Evolutionary conservation across 345 rosid species (phyloP).

Genomic region (Aquilaria malaccensis): DNA sequence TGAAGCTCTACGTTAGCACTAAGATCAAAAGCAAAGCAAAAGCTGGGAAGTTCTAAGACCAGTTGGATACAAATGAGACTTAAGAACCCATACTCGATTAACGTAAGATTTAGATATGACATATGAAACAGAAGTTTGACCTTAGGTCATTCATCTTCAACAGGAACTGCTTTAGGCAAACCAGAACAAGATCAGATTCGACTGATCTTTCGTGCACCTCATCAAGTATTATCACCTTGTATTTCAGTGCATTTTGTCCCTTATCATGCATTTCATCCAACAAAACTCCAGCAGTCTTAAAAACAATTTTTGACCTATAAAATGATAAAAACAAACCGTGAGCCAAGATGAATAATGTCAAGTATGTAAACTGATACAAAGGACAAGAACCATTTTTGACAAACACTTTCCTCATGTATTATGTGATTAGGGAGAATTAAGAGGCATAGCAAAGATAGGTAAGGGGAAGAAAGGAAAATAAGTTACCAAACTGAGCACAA

Average conservation of each 20-base stretch:
- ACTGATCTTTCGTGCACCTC: slow-evolving; percentile 99
- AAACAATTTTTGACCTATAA: slow-evolving; percentile 71
- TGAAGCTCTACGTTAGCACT: background rate
- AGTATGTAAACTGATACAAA: no score
- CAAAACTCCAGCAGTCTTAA: slow-evolving; percentile 96
- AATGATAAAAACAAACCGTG: slow-evolving; percentile 7
- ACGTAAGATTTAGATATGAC: background rate
- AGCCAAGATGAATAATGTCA: background rate
- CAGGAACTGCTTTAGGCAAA: slow-evolving; percentile 85
- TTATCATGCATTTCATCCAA: slow-evolving; percentile 89
- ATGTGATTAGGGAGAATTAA: background rate
- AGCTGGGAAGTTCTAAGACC: background rate
- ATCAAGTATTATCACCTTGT: slow-evolving; percentile 90
- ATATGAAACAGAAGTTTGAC: slow-evolving; percentile 27
- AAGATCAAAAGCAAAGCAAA: no score
- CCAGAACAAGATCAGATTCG: slow-evolving; percentile 91
- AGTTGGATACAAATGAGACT: background rate
- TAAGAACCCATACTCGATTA: background rate
- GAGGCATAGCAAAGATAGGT: background rate
- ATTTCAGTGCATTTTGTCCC: slow-evolving; percentile 71
- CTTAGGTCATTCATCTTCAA: slow-evolving; percentile 65
- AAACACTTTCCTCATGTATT: no score
- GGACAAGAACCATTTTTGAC: no score
- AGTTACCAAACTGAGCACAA: no score
- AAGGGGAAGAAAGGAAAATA: no score